phyloP scores from a whole-genome alignment of 208 protist species.

The Acanthamoeba polyphaga region DNA sequence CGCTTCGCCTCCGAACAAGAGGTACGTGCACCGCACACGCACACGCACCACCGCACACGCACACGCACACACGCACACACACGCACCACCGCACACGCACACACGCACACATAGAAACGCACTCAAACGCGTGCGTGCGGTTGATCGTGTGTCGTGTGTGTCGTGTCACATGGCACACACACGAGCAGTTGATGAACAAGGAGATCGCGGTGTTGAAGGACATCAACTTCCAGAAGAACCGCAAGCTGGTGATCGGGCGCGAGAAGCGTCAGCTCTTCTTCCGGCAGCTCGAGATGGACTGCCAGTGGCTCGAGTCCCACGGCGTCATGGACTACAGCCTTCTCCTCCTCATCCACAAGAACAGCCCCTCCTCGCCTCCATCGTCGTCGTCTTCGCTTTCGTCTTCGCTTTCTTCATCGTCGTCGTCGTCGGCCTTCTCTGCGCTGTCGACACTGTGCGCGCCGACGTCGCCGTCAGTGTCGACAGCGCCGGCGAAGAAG shows the following conservation, averaged over 20 bases:
- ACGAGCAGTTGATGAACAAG: background rate
- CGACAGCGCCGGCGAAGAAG: background rate
- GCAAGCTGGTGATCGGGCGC: background rate
- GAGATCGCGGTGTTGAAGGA: conserved; percentile 9
- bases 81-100: too few species aligned
- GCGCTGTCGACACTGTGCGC: background rate
- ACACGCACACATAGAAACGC: background rate
- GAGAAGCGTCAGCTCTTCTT: background rate
- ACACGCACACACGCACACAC: too few species aligned
- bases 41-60: too few species aligned
- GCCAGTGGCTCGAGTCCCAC: background rate
- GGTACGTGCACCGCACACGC: background rate
- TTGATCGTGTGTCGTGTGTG: too few species aligned
- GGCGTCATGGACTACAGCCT: conserved; percentile 25
- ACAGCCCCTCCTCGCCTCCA: background rate
- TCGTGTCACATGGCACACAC: background rate
- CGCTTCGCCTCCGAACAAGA: background rate
- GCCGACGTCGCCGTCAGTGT: background rate
- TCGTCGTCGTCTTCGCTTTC: background rate
- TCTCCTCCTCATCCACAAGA: conserved; percentile 7
- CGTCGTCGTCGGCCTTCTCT: background rate
- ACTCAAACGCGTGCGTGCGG: background rate
- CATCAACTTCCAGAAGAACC: background rate
- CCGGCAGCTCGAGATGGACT: background rate
- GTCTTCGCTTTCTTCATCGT: background rate